Evolutionary conservation across 768 basidiomycete species (phyloP).

Genomic region (Leucocoprinus sp.): DNA sequence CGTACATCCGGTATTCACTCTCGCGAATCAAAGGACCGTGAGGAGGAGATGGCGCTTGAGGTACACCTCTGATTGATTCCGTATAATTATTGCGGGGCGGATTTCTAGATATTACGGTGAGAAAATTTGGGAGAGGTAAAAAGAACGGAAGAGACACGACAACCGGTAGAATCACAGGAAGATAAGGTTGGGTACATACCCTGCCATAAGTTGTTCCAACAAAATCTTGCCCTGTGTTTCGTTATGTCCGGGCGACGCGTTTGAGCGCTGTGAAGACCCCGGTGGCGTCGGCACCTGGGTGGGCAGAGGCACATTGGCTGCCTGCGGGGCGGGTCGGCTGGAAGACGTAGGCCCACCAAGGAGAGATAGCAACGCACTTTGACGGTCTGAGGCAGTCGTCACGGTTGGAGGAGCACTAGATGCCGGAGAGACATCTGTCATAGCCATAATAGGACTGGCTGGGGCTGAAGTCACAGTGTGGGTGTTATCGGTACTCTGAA

Average conservation of each 20-base stretch:
- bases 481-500: constrained; percentile 16
- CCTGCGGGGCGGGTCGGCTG: constrained; percentile 12
- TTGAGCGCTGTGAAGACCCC: constrained; percentile 46
- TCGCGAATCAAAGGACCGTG: constrained; percentile 35
- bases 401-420: constrained; percentile 34
- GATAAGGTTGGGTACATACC: constrained; percentile 40
- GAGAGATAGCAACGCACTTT: constrained; percentile 68
- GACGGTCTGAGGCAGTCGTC: constrained; percentile 49
- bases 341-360: constrained; percentile 38
- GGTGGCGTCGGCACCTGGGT: constrained; percentile 64
- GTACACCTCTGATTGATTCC: constrained; percentile 33
- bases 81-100: constrained; percentile 29
- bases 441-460: constrained; percentile 34
- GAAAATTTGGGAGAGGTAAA: constrained; percentile 7
- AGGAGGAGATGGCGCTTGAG: constrained; percentile 40
- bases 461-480: constrained; percentile 26
- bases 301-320: constrained; percentile 11
- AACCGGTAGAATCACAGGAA: constrained; percentile 14
- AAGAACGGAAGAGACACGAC: constrained; percentile 17
- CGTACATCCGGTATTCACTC: constrained; percentile 37
- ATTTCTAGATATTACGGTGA: constrained; percentile 9
- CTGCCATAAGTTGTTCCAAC: constrained; percentile 74
- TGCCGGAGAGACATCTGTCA: constrained; percentile 35
- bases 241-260: constrained; percentile 47
- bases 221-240: constrained; percentile 61